Percentiles rank a stretch among this genome's conserved stretches.
phyloP scores from a whole-genome alignment of 192 early-diverging fungal species.

The Podila epicladia region DNA sequence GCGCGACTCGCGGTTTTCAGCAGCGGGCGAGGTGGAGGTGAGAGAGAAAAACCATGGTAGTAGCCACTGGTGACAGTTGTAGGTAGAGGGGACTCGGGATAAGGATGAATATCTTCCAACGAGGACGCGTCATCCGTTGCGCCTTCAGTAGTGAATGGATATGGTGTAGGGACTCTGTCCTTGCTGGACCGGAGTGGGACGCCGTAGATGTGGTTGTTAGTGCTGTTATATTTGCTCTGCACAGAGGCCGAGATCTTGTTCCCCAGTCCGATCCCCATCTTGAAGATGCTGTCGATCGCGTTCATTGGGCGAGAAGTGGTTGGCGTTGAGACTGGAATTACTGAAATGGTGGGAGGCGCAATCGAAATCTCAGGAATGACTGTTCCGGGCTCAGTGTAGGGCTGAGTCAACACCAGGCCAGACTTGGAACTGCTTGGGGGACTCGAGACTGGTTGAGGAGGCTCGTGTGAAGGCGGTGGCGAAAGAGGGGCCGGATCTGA shows the following conservation, averaged over 20 bases:
- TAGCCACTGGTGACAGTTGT: neutral
- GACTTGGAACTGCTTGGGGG: neutral
- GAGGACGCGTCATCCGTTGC: neutral
- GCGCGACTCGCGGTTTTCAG: neutral
- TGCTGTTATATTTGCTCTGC: neutral
- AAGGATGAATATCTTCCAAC: neutral
- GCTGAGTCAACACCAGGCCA: constrained; percentile 2
- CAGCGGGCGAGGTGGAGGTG: neutral
- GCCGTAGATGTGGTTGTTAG: neutral
- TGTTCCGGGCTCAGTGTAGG: neutral
- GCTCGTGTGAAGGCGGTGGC: neutral
- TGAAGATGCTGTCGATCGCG: constrained; percentile 27
- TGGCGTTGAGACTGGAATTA: neutral
- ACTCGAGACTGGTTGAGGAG: neutral
- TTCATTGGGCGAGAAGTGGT: neutral
- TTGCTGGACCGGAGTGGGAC: neutral
- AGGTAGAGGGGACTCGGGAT: neutral
- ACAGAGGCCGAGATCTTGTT: neutral
- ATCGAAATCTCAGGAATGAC: constrained; percentile 15
- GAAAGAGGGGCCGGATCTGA: neutral
- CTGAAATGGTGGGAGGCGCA: neutral
- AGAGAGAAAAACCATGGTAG: neutral
- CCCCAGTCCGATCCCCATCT: constrained; percentile 8
- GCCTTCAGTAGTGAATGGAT: constrained; percentile 6
- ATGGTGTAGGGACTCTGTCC: constrained; percentile 24